A percentile compares a stretch with the other conserved stretches of the same genome.
phyloP scores from a whole-genome alignment of 805 yeast genomes.

The Cephaloascus fragrans region DNA sequence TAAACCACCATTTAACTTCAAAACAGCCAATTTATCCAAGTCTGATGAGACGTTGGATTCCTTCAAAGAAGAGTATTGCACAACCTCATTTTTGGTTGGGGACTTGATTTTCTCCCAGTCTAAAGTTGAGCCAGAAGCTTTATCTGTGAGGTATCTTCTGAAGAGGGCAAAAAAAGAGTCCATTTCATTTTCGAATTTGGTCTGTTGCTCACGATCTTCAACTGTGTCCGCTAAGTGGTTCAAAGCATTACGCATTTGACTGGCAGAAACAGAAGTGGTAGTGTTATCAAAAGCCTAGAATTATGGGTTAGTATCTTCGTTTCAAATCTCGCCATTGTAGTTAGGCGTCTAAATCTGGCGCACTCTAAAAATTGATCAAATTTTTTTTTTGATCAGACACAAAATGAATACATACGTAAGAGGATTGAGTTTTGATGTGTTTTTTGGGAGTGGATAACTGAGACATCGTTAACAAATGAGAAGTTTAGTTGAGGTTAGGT shows the following conservation, averaged over 20 bases:
- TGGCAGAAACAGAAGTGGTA: conserved; percentile 90
- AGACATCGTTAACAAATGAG: background rate
- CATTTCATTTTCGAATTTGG: conserved; percentile 79
- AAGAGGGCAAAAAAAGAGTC: conserved; percentile 89
- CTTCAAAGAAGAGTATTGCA: conserved; percentile 51
- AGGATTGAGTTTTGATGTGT: conserved; percentile 63
- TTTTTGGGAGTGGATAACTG: conserved; percentile 26
- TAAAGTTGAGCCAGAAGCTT: conserved; percentile 74
- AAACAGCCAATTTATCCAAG: conserved; percentile 81
- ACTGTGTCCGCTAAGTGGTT: conserved; percentile 85
- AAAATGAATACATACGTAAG: conserved; percentile 40
- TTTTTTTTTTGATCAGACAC: background rate
- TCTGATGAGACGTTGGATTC: conserved; percentile 29
- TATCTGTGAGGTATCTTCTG: conserved; percentile 85
- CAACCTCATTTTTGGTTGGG: conserved; percentile 84
- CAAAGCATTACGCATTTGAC: conserved; percentile 95
- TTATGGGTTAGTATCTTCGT: background rate
- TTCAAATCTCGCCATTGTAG: background rate
- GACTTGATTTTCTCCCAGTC: conserved; percentile 96
- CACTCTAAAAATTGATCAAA: background rate
- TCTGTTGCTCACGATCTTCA: conserved; percentile 33
- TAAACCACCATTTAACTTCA: conserved; percentile 94
- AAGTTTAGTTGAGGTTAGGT: too few relatives aligned
- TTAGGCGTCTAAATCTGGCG: background rate
- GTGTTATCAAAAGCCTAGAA: conserved; percentile 82